A percentile compares a stretch with the other conserved stretches of the same genome.
These are phyloP conservation scores for Monosporascus sp. DNA, from an alignment of 2,329 filamentous ascomycete genomes.

Conservation along the genomic window DNA sequence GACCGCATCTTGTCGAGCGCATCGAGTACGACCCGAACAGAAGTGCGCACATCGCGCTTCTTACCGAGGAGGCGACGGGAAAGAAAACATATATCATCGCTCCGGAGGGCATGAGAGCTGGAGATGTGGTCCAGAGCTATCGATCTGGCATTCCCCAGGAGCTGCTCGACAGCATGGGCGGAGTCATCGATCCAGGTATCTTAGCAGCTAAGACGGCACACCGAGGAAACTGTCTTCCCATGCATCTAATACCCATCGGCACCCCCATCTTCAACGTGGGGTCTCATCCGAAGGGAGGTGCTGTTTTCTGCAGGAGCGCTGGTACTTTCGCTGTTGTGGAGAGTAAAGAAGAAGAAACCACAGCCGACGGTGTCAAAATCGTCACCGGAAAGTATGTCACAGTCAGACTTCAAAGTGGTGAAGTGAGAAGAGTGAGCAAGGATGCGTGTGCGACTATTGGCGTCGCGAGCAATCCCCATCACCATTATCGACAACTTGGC, in stretches of 20 bases:
- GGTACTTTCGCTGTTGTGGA: constrained; percentile 87
- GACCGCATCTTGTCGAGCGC: constrained; percentile 82
- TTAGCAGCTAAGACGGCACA: constrained; percentile 90
- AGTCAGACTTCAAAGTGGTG: constrained; percentile 85
- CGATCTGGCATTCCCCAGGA: constrained; percentile 82
- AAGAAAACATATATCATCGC: constrained; percentile 88
- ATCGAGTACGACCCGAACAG: constrained; percentile 96
- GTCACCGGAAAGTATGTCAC: constrained; percentile 74
- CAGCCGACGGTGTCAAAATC: constrained; percentile 52
- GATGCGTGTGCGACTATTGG: constrained; percentile 94
- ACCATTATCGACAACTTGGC: constrained; percentile 84
- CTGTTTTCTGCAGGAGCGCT: constrained; percentile 90
- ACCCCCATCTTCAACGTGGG: constrained; percentile 89
- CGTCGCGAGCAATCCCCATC: constrained; percentile 86
- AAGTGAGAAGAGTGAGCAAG: constrained; percentile 82
- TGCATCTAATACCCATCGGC: constrained; percentile 95
- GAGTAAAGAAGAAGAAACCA: constrained; percentile 76
- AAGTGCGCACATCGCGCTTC: constrained; percentile 84
- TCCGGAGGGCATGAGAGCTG: constrained; percentile 87
- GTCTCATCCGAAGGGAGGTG: constrained; percentile 64
- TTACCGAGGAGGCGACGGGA: constrained; percentile 69
- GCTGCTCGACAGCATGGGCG: constrained; percentile 86
- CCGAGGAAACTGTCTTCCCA: constrained; percentile 87
- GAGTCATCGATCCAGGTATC: constrained; percentile 88
- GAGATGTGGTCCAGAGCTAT: constrained; percentile 90